These are phyloP conservation scores for Paspalum vaginatum DNA, from an alignment of 176 grass and related monocot species.

Conservation along the genomic window DNA sequence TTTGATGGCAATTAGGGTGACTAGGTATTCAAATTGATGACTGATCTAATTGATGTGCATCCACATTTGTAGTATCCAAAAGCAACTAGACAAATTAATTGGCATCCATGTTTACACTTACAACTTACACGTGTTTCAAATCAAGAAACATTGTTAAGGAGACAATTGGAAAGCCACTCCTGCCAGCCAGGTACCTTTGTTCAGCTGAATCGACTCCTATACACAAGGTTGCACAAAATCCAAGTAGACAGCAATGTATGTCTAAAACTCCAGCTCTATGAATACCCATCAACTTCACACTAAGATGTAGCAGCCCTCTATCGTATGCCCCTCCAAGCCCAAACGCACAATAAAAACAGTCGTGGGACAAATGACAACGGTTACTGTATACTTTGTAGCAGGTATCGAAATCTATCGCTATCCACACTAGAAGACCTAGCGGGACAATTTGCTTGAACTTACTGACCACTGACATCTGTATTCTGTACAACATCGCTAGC, in stretches of 20 bases:
- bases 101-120: not conserved
- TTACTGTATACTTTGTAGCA: no score
- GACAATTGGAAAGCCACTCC: not conserved
- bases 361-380: no score
- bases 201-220: not conserved
- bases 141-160: not conserved
- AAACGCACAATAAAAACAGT: no score
- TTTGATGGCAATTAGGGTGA: not conserved
- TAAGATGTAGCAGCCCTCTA: not conserved
- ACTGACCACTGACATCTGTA: not conserved
- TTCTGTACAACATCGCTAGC: not conserved
- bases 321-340: no score
- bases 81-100: not conserved
- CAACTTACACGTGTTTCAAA: not conserved
- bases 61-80: not conserved
- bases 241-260: not conserved
- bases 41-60: not conserved
- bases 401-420: not conserved
- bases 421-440: not conserved
- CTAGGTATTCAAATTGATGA: not conserved
- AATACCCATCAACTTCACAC: not conserved
- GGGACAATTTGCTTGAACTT: slow-evolving; percentile 2
- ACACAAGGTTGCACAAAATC: not conserved
- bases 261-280: not conserved
- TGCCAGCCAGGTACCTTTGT: not conserved